Evolutionary conservation across 805 yeast species (phyloP).

Genomic region (Wickerhamomyces kurtzmanii): DNA sequence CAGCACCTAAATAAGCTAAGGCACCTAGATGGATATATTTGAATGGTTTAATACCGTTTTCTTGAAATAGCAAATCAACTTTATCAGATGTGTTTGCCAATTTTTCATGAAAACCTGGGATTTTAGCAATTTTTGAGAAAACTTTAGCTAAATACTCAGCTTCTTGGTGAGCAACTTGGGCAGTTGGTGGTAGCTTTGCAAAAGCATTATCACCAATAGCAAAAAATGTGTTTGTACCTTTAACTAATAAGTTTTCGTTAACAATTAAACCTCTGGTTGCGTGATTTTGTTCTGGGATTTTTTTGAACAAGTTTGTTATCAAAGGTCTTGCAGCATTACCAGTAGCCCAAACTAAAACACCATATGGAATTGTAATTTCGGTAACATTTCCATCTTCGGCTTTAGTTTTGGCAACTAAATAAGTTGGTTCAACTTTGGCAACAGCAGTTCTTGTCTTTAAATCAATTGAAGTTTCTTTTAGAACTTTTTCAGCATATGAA

Average conservation of each 20-base stretch:
- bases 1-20: conserved; percentile 86
- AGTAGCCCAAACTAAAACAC: conserved; percentile 93
- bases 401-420: conserved; percentile 65
- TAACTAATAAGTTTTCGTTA: conserved; percentile 68
- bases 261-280: conserved; percentile 85
- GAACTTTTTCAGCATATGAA: conserved; percentile 30
- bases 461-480: conserved; percentile 48
- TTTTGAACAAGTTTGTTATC: conserved; percentile 53
- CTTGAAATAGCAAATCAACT: conserved; percentile 29
- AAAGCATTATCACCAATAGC: conserved; percentile 92
- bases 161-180: conserved; percentile 94
- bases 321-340: conserved; percentile 86
- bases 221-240: conserved; percentile 74
- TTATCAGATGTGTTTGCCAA: conserved; percentile 23
- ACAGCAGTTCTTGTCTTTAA: conserved; percentile 83
- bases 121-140: conserved; percentile 47
- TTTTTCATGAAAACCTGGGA: conserved; percentile 26
- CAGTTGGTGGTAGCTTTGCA: conserved; percentile 89
- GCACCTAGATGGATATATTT: conserved; percentile 85
- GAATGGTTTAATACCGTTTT: conserved; percentile 53
- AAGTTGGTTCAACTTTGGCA: conserved; percentile 67
- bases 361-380: conserved; percentile 62
- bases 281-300: conserved; percentile 68
- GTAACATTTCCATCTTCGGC: conserved; percentile 61
- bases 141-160: conserved; percentile 71